phyloP scores from a whole-genome alignment of 208 protist genomes.

The Jaenimonas drosophilae region DNA sequence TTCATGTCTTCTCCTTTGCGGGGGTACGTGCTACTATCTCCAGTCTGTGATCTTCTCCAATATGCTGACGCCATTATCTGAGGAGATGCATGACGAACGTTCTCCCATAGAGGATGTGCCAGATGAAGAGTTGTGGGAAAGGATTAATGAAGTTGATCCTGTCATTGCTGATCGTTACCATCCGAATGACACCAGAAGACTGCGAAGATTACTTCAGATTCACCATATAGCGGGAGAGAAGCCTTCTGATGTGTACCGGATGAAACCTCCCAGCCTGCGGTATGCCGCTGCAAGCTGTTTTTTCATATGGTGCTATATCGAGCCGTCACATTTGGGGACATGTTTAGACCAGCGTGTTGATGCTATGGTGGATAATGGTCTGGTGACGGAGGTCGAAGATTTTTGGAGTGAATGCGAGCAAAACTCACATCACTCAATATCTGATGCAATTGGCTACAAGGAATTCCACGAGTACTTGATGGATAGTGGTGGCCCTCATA shows the following conservation, averaged over 20 bases:
- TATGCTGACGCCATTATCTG: conserved; percentile 8
- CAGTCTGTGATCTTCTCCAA: conserved; percentile 63
- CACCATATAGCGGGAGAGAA: conserved; percentile 27
- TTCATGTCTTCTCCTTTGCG: conserved; percentile 66
- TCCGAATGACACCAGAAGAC: conserved; percentile 70
- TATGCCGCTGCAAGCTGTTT: conserved; percentile 24
- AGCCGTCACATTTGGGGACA: conserved; percentile 23
- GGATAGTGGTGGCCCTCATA: background rate
- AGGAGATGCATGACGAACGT: conserved; percentile 6
- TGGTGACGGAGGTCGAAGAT: conserved; percentile 42
- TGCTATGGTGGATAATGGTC: conserved; percentile 58
- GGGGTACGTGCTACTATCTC: conserved; percentile 69
- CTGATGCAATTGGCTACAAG: conserved; percentile 73
- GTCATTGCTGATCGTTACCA: conserved; percentile 59
- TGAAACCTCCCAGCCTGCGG: conserved; percentile 19
- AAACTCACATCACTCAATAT: conserved; percentile 13
- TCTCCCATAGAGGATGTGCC: background rate
- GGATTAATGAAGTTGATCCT: conserved; percentile 58
- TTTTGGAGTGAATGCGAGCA: conserved; percentile 12
- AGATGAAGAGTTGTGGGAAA: conserved; percentile 28
- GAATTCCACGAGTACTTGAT: conserved; percentile 20
- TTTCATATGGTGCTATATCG: conserved; percentile 50
- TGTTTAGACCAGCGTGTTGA: conserved; percentile 61
- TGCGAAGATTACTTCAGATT: conserved; percentile 73
- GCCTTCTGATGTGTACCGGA: conserved; percentile 38